Evolutionary conservation across 768 basidiomycete species (phyloP).

Genomic region (Coprinopsis strossmayeri): DNA sequence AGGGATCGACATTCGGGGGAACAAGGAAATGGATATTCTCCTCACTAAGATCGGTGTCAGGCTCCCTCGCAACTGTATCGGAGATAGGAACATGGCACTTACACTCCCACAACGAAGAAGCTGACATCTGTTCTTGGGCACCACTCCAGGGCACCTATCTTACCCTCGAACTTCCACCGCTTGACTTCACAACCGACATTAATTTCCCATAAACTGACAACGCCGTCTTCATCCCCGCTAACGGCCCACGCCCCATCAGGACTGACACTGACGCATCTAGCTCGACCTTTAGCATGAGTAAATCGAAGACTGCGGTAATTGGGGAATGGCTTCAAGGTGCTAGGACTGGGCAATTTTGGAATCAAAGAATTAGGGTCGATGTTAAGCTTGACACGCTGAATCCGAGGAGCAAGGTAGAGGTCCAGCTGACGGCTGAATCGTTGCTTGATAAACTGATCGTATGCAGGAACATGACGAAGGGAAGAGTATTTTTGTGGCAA

Average conservation of each 20-base stretch:
- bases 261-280: conserved; percentile 72
- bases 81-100: conserved; percentile 27
- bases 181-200: conserved; percentile 84
- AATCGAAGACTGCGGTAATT: conserved; percentile 73
- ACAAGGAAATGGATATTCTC: conserved; percentile 74
- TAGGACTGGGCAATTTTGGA: conserved; percentile 91
- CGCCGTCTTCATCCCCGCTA: conserved; percentile 86
- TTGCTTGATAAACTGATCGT: conserved; percentile 87
- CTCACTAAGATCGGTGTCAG: conserved; percentile 46
- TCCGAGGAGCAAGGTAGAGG: conserved; percentile 91
- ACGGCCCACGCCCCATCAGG: conserved; percentile 89
- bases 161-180: conserved; percentile 75
- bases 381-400: conserved; percentile 81
- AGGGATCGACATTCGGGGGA: conserved; percentile 67
- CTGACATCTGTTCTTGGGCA: conserved; percentile 80
- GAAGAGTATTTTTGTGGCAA: conserved; percentile 82
- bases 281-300: conserved; percentile 58
- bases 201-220: conserved; percentile 87
- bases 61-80: conserved; percentile 3
- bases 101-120: conserved; percentile 79
- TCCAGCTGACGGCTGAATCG: conserved; percentile 92
- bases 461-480: conserved; percentile 87
- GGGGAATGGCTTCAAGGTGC: conserved; percentile 90
- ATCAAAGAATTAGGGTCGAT: conserved; percentile 89
- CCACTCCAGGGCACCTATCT: conserved; percentile 87